phyloP scores from a whole-genome alignment of 805 yeast species.

The Helenozyma rhizophorensis region DNA sequence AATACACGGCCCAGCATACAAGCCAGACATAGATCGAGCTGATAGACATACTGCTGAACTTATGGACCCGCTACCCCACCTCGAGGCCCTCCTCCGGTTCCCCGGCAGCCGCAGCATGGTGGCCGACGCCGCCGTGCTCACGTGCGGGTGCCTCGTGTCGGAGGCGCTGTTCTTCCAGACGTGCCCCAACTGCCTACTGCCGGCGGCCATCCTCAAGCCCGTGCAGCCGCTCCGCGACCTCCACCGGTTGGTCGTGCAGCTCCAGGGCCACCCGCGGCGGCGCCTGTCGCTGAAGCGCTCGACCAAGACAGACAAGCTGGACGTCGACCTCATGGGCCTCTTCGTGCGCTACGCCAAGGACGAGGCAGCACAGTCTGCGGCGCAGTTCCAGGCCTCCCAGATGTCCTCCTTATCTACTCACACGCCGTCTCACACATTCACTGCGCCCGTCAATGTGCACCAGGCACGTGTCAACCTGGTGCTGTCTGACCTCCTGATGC shows the following conservation, averaged over 20 bases:
- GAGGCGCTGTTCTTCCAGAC: constrained; percentile 23
- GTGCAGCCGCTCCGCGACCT: constrained; percentile 32
- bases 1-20: no score
- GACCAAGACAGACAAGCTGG: background rate
- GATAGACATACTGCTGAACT: no score
- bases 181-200: constrained; percentile 25
- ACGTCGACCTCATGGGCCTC: constrained; percentile 28
- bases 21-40: no score
- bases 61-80: no score
- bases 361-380: constrained; percentile 13
- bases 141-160: constrained; percentile 40
- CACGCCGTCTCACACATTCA: no score
- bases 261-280: constrained; percentile 4
- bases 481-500: no score
- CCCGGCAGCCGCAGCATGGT: constrained; percentile 18
- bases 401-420: no score
- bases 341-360: constrained; percentile 41
- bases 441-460: no score
- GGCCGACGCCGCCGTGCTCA: constrained; percentile 32
- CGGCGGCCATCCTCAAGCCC: constrained; percentile 22
- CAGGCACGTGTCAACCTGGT: no score
- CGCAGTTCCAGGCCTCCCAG: background rate
- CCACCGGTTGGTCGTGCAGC: constrained; percentile 8
- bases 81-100: constrained; percentile 24
- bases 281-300: constrained; percentile 3